These are phyloP conservation scores for Circinella minor DNA, from an alignment of 371 early-diverging fungal species.

Conservation along the genomic window DNA sequence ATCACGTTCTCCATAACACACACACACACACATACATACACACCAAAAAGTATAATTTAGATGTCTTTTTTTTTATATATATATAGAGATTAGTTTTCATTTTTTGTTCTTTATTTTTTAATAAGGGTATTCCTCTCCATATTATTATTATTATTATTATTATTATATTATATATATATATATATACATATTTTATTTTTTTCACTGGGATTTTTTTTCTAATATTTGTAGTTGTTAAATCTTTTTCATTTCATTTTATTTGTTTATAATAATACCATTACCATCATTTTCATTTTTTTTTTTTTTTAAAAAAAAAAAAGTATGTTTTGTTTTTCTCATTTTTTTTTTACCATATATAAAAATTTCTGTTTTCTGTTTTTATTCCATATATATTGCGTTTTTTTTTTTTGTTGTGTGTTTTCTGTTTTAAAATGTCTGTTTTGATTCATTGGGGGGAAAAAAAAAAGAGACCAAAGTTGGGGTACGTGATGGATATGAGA, in stretches of 20 bases:
- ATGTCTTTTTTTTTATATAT: too few species aligned
- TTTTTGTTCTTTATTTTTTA: too few species aligned
- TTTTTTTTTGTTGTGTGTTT: background rate
- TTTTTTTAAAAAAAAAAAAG: constrained; percentile 1
- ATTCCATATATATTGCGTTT: background rate
- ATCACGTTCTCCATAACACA: background rate
- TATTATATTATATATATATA: background rate
- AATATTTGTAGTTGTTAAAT: too few species aligned
- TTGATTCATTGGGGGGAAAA: too few species aligned
- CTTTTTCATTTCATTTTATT: too few species aligned
- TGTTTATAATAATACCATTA: too few species aligned
- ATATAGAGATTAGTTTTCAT: too few species aligned
- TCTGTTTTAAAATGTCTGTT: background rate
- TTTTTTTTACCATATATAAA: background rate
- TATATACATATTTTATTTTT: background rate
- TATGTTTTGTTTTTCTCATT: background rate
- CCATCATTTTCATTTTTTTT: background rate
- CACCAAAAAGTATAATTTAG: too few species aligned
- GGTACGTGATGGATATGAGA: too few species aligned
- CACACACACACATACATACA: too few species aligned
- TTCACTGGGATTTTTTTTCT: too few species aligned
- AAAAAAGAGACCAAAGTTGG: background rate
- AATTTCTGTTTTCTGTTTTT: constrained; percentile 1
- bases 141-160: background rate
- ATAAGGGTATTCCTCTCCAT: background rate